A percentile compares a stretch with the other conserved stretches of the same genome.
These are phyloP conservation scores for Alternaria atra DNA, from an alignment of 2,329 filamentous ascomycete genomes.

Conservation along the genomic window DNA sequence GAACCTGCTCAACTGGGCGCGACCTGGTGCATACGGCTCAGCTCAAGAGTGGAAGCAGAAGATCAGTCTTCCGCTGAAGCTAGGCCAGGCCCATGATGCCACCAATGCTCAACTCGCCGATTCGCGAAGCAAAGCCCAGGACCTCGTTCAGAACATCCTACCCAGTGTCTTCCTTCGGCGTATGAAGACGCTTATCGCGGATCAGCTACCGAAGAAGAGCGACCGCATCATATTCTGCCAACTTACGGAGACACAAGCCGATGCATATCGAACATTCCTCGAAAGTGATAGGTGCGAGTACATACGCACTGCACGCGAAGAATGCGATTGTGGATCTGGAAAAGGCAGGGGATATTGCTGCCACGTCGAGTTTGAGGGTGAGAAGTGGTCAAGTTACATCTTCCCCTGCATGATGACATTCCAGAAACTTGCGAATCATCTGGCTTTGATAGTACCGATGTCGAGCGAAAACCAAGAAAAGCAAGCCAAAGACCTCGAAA, in stretches of 20 bases:
- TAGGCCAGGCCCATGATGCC: conserved; percentile 93
- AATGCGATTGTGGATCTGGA: conserved; percentile 74
- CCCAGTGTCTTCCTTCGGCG: conserved; percentile 90
- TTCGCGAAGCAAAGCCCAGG: conserved; percentile 81
- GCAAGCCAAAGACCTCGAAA: conserved; percentile 78
- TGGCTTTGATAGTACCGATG: conserved; percentile 83
- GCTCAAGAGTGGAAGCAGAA: conserved; percentile 78
- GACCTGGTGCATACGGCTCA: conserved; percentile 76
- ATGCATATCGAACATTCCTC: conserved; percentile 86
- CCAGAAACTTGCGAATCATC: conserved; percentile 90
- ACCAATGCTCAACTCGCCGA: conserved; percentile 82
- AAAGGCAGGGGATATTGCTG: conserved; percentile 87
- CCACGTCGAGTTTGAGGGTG: conserved; percentile 64
- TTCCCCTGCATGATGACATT: conserved; percentile 85
- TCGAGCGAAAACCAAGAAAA: conserved; percentile 72
- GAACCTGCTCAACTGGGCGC: conserved; percentile 96
- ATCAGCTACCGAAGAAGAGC: conserved; percentile 93
- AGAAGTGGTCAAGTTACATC: conserved; percentile 77
- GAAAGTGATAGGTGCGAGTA: conserved; percentile 73
- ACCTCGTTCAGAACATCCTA: conserved; percentile 85
- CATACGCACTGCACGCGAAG: conserved; percentile 73
- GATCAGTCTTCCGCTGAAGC: conserved; percentile 80
- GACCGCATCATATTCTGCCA: conserved; percentile 96
- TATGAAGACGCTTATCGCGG: conserved; percentile 90
- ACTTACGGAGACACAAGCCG: conserved; percentile 79